A percentile compares a stretch with the other conserved stretches of the same genome.
Evolutionary conservation across 768 basidiomycete genomes (phyloP).

Genomic region (Suillus brevipes): DNA sequence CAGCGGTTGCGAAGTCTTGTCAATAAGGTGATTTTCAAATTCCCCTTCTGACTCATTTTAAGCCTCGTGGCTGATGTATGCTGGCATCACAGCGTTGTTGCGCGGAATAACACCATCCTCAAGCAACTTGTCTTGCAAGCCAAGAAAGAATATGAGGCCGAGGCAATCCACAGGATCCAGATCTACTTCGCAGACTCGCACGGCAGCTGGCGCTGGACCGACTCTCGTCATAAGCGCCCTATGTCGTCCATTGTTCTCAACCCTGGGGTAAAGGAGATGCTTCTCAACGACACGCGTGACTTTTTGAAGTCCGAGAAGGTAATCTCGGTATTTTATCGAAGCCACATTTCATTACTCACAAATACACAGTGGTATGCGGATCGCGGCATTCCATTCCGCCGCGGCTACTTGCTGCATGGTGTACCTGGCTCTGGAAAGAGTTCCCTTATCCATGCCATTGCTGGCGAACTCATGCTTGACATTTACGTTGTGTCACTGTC

Average conservation of each 20-base stretch:
- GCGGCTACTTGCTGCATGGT: conserved; percentile 83
- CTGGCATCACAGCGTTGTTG: conserved; percentile 61
- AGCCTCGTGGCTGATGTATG: conserved; percentile 14
- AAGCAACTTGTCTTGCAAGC: conserved; percentile 89
- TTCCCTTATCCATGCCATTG: conserved; percentile 83
- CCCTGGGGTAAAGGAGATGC: conserved; percentile 88
- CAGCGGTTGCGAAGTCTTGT: conserved; percentile 71
- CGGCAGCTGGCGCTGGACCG: conserved; percentile 86
- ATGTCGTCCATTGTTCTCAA: conserved; percentile 85
- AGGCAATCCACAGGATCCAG: conserved; percentile 83
- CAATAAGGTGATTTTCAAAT: conserved; percentile 57
- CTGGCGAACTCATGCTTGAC: conserved; percentile 86
- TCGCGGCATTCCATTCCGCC: conserved; percentile 88
- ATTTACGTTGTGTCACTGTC: conserved; percentile 90
- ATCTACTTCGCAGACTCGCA: conserved; percentile 90
- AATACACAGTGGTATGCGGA: conserved; percentile 80
- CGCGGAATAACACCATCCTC: conserved; percentile 78
- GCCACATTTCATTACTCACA: conserved; percentile 10
- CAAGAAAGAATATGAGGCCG: conserved; percentile 87
- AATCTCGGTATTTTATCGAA: conserved; percentile 18
- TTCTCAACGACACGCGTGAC: conserved; percentile 77
- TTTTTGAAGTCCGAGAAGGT: conserved; percentile 85
- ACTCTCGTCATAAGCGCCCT: conserved; percentile 86
- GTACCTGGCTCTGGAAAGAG: conserved; percentile 87
- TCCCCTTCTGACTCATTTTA: conserved; percentile 11